Conservation (phyloP, 805 yeast species). For the Spathaspora hagerdaliae region DNA sequence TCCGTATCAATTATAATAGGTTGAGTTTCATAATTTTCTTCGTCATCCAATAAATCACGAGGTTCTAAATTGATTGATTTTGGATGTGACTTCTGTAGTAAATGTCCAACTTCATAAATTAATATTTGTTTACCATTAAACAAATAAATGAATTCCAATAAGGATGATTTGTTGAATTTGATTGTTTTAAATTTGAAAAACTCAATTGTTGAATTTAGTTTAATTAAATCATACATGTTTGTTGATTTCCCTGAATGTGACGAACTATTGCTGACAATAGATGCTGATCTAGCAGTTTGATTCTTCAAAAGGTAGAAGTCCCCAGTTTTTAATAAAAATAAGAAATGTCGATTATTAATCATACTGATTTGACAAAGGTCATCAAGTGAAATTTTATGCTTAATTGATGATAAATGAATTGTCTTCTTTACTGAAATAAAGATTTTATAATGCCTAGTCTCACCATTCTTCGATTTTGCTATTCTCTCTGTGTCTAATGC, state of each 20-base stretch:
- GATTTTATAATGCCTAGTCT: slow-evolving; percentile 18
- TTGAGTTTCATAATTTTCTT: slow-evolving; percentile 9
- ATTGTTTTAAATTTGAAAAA: slow-evolving; percentile 24
- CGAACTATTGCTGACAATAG: slow-evolving; percentile 10
- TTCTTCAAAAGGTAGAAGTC: slow-evolving; percentile 35
- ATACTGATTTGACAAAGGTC: slow-evolving; percentile 20
- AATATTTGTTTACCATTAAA: slow-evolving; percentile 37
- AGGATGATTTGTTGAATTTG: slow-evolving; percentile 8
- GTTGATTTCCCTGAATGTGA: neutral
- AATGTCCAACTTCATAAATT: slow-evolving; percentile 22
- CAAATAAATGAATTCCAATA: slow-evolving; percentile 19
- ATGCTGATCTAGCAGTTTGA: slow-evolving; percentile 12
- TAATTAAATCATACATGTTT: slow-evolving; percentile 33
- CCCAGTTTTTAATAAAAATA: slow-evolving; percentile 34
- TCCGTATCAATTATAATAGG: slow-evolving; percentile 27
- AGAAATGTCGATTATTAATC: slow-evolving; percentile 28
- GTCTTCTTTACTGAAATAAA: slow-evolving; percentile 27
- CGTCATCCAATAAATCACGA: slow-evolving; percentile 12
- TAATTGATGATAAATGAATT: slow-evolving; percentile 31
- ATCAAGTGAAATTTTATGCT: slow-evolving; percentile 19
- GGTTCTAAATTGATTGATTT: slow-evolving; percentile 6
- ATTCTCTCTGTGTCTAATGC: slow-evolving; percentile 12
- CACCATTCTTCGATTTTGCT: slow-evolving; percentile 1
- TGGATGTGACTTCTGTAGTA: slow-evolving; percentile 9
- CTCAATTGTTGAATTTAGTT: slow-evolving; percentile 27